These are phyloP conservation scores for Taphrina wiesneri DNA, from an alignment of 1,139 yeast species.

Conservation along the genomic window DNA sequence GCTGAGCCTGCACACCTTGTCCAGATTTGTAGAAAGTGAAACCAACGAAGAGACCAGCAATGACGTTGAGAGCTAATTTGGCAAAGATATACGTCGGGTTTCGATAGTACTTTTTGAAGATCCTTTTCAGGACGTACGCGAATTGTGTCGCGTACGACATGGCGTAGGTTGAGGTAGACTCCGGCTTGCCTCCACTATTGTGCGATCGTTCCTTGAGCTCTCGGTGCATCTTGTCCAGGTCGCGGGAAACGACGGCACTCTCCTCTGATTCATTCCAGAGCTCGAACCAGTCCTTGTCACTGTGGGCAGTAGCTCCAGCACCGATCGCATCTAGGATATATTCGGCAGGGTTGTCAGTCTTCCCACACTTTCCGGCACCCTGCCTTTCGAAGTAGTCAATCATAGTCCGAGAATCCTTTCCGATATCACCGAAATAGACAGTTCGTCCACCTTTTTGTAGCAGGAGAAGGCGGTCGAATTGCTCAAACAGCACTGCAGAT, in stretches of 20 bases:
- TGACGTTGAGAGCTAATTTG: constrained; percentile 52
- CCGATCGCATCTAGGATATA: constrained; percentile 80
- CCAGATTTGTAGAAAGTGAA: constrained; percentile 52
- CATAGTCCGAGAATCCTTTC: constrained; percentile 60
- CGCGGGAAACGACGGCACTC: constrained; percentile 47
- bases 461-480: constrained; percentile 72
- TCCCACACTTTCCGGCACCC: constrained; percentile 68
- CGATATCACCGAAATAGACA: constrained; percentile 79
- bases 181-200: neutral
- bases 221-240: constrained; percentile 38
- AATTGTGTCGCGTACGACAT: constrained; percentile 38
- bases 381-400: constrained; percentile 67
- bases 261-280: constrained; percentile 66
- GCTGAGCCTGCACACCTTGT: constrained; percentile 45
- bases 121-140: constrained; percentile 41
- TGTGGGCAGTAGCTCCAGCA: constrained; percentile 74
- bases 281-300: constrained; percentile 63
- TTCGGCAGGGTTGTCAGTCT: constrained; percentile 73
- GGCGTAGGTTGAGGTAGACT: constrained; percentile 37
- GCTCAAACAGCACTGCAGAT: constrained; percentile 70
- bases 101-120: constrained; percentile 50
- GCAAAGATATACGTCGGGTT: constrained; percentile 52
- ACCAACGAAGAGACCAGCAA: constrained; percentile 56
- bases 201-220: constrained; percentile 1
- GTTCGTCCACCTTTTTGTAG: constrained; percentile 75